A percentile compares a stretch with the other conserved stretches of the same genome.
Conservation (phyloP, 805 yeast species). For the Myxozyma lipomycoides region DNA sequence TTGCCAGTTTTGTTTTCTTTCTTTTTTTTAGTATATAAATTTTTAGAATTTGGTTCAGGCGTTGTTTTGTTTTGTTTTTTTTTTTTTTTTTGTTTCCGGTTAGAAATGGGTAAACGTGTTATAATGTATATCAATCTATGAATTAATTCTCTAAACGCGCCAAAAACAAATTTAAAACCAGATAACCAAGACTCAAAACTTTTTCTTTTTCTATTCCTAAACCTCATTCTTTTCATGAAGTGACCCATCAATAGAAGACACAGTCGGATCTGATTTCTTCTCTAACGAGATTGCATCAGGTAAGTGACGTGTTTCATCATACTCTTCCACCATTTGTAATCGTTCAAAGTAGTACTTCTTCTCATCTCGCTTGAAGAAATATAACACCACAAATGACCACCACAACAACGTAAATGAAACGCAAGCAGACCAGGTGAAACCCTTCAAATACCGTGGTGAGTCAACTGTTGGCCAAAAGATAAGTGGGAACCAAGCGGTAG, state of each 20-base stretch:
- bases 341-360: constrained; percentile 10
- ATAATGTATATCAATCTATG: not conserved
- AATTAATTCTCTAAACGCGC: not conserved
- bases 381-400: constrained; percentile 41
- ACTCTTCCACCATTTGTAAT: not conserved
- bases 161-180: too few relatives aligned
- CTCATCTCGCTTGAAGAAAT: constrained; percentile 53
- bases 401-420: constrained; percentile 25
- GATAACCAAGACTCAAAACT: too few relatives aligned
- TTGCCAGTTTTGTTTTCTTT: not conserved
- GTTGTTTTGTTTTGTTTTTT: not conserved
- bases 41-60: not conserved
- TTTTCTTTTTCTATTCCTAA: too few relatives aligned
- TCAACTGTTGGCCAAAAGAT: constrained; percentile 41
- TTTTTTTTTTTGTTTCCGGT: not conserved
- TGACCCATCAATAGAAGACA: too few relatives aligned
- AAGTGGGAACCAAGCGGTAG: constrained; percentile 52
- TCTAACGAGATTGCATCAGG: too few relatives aligned
- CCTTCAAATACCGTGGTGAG: constrained; percentile 33
- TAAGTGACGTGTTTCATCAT: not conserved
- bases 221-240: too few relatives aligned
- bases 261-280: too few relatives aligned
- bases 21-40: not conserved
- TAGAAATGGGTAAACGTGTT: not conserved
- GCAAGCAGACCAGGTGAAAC: constrained; percentile 30